Base-by-base conservation (phyloP, 2,329 filamentous ascomycete genomes). In the Hymenoscyphus salicellus region DNA sequence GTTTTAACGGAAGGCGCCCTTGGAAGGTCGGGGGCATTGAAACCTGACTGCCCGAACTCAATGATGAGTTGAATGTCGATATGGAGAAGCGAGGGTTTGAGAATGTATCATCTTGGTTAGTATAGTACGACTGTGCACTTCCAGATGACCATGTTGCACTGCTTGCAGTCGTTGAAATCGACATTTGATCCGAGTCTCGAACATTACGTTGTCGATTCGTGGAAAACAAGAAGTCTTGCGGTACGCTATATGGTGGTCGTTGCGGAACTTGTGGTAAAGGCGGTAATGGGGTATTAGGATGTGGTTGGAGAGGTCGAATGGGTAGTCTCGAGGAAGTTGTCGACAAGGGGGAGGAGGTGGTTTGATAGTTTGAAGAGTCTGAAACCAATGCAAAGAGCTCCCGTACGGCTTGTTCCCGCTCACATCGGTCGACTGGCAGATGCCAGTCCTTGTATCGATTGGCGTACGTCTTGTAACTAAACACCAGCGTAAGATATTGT, bases 391-490 rank as follows among this genome's bases (percentile, higher is more conserved):
- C 62, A 63, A 70, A 72, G 5, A 72, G 56, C 36, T 68, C 65
- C 20, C 68, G 62, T 32, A 72, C 65, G 1, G 58, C 62, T 55
- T 69, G 63, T 52, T 72, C 70, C 36, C 70, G 65, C 26, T 70
- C 68, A 11, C 55, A 62, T 30, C 67, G 63, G 55, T 69, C 67
- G 1, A 70, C 64, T 14, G 70, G 70, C 20, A 72, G 68, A 49
- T 67, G 62, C 70, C 71, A 72, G 36, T 69, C 70, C 16, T 68
- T 64, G 59, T 69, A 72, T 23, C 71, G 69, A 65, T 72, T 70
- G 33, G 66, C 64, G 46, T 70, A 72, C 23, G 71, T 72, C 56
- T 72, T 72, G 63, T 72, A 72, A 41, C 71, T 72, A 60, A 28
- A 43, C 32, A 58, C 26, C 5, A 41, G 38, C 11, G 59, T 64